Percentiles rank a stretch among this genome's conserved stretches.
Conservation (phyloP, 352 stramenopile species). For the Pythium phragmiticola region DNA sequence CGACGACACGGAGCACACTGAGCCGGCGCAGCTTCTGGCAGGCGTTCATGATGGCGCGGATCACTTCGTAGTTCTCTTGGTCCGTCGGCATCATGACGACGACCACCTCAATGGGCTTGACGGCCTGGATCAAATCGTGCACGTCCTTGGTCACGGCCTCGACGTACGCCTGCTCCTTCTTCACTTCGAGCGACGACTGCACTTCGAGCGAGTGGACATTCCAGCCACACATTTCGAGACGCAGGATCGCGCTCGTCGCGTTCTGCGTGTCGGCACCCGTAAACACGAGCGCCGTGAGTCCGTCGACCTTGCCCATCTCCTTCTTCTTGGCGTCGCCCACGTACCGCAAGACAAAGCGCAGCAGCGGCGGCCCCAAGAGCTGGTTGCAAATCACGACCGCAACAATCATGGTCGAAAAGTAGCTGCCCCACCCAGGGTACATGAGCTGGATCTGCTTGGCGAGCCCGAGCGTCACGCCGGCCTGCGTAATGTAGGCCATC, state of each 20-base stretch:
- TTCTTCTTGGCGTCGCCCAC: conserved; percentile 60
- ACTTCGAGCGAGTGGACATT: conserved; percentile 46
- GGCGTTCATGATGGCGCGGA: conserved; percentile 44
- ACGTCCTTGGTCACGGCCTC: conserved; percentile 33
- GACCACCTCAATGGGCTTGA: conserved; percentile 52
- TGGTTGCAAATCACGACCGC: conserved; percentile 74
- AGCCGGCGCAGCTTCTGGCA: conserved; percentile 50
- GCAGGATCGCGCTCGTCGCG: conserved; percentile 37
- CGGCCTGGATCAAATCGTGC: conserved; percentile 29
- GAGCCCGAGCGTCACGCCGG: conserved; percentile 62
- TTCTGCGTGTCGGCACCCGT: conserved; percentile 28
- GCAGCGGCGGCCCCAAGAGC: conserved; percentile 52
- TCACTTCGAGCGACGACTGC: conserved; percentile 32
- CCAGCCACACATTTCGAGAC: conserved; percentile 62
- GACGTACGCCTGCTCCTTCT: conserved; percentile 25
- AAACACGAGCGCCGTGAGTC: conserved; percentile 44
- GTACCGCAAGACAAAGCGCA: conserved; percentile 53
- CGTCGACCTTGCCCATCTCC: conserved; percentile 58
- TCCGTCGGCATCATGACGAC: conserved; percentile 65
- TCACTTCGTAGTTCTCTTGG: conserved; percentile 50
- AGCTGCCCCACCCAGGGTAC: conserved; percentile 66
- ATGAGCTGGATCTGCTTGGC: conserved; percentile 73
- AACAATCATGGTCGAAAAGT: conserved; percentile 76
- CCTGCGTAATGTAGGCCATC: conserved; percentile 79
- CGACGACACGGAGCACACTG: conserved; percentile 53